Base-by-base conservation (phyloP, 2,329 filamentous ascomycete genomes). In the Paracoccidioides lutzii region DNA sequence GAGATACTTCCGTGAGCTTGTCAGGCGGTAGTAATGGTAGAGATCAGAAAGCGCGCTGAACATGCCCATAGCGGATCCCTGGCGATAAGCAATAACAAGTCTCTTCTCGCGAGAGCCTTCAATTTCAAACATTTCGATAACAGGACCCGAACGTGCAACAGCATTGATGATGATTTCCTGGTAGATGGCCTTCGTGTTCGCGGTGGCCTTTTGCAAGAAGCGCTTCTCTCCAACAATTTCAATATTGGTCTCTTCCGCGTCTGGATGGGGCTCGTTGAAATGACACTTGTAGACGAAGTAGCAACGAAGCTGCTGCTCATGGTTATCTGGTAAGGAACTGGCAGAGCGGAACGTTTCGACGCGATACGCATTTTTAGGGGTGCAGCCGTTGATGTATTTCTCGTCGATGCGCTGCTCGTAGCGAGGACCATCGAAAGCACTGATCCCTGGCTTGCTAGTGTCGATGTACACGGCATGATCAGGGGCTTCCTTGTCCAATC, bases 391-490 rank as follows among this genome's bases (percentile, higher is more conserved):
- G 63, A 98, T 81, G 69, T 97, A 97, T 78, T 97, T 97, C 71
- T 85, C 81, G 75, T 97, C 93, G 59, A 98, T 88, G 58, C 91
- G 82, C 69, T 89, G 84, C 75, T 98, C 93, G 70, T 96, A 98
- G 58, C 85, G 81, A n/a, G 93, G 90, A 2, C 93, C 93, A 54
- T 80, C 76, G 28, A 87, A 76, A 49, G 84, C 80, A 57, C 84
- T 87, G 64, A 88, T 77, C 62, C 93, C 93, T 14, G 93, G 91
- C 67, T 85, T 86, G 71, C 90, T 96, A 55, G 93, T 98, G 70
- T 98, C 93, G 63, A 98, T 97, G 75, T 97, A 98, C 67, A 97
- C 94, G 58, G 93, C 93, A 68, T 97, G 93, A 69, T 97, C 93
- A 57, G 79, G 76, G 28, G 89, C 89, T 74, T 98, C 93, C 81